Conservation (phyloP, 2,329 filamentous ascomycete genomes). For the Hypoxylon sp. region DNA sequence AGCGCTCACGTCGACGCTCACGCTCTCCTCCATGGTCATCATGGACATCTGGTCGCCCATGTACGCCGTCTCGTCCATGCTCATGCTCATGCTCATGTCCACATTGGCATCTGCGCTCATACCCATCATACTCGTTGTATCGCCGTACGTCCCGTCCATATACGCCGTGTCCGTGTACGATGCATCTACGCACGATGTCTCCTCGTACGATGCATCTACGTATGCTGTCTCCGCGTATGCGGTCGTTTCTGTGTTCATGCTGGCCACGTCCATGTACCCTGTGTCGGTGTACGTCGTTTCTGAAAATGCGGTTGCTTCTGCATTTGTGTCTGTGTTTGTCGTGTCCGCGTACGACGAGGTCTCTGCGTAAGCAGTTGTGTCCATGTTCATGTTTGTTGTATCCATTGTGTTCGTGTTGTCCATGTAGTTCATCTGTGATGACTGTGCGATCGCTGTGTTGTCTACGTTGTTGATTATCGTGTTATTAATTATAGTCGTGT, state of each 20-base stretch:
- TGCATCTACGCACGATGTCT: background rate
- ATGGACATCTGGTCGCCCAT: conserved; percentile 18
- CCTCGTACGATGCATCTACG: background rate
- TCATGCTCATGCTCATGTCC: conserved; percentile 27
- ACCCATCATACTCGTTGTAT: conserved; percentile 14
- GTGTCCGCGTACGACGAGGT: conserved; percentile 16
- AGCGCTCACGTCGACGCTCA: conserved; percentile 36
- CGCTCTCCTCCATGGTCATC: conserved; percentile 42
- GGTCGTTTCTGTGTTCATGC: background rate
- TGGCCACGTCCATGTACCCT: background rate
- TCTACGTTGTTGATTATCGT: conserved; percentile 35
- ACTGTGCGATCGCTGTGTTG: conserved; percentile 17
- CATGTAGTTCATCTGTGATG: conserved; percentile 9
- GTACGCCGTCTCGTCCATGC: conserved; percentile 14
- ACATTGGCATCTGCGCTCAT: conserved; percentile 2
- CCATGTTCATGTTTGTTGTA: conserved; percentile 10
- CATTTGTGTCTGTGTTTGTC: conserved; percentile 10
- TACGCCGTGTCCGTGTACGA: conserved; percentile 15
- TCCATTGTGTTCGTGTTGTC: conserved; percentile 13
- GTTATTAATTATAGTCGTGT: conserved; percentile 37
- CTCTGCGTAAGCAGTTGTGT: conserved; percentile 16
- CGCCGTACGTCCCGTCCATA: conserved; percentile 27
- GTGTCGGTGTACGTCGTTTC: background rate
- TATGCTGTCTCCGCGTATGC: background rate
- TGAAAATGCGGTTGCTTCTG: conserved; percentile 15